A percentile compares a stretch with the other conserved stretches of the same genome.
Evolutionary conservation across 2,329 filamentous ascomycete genomes (phyloP).

Genomic region (Colletotrichum agaves): DNA sequence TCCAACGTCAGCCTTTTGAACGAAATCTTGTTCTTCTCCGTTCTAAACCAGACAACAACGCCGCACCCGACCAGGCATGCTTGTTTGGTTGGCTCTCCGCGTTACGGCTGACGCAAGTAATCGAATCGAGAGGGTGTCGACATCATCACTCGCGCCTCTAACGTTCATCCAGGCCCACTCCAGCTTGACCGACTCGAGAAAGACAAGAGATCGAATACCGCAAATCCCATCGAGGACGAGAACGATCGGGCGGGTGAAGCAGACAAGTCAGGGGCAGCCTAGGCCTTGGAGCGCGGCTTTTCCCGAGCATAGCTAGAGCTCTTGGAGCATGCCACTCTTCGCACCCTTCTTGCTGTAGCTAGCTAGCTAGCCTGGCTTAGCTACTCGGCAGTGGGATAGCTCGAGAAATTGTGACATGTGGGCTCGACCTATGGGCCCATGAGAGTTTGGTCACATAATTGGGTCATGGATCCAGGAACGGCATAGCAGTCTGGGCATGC

Average conservation of each 20-base stretch:
- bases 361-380: neutral
- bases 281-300: neutral
- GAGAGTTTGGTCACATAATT: neutral
- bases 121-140: constrained; percentile 25
- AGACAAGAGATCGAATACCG: neutral
- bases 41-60: neutral
- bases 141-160: constrained; percentile 36
- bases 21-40: neutral
- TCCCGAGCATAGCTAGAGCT: neutral
- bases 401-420: constrained; percentile 21
- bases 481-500: neutral
- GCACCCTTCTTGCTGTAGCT: too few relatives aligned
- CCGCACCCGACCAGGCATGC: neutral
- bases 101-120: neutral
- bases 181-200: constrained; percentile 21
- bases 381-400: neutral
- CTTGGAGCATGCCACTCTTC: too few relatives aligned
- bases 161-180: constrained; percentile 22
- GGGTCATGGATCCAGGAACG: neutral
- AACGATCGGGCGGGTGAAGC: constrained; percentile 6
- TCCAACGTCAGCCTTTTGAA: constrained; percentile 30
- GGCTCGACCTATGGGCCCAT: constrained; percentile 11
- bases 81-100: neutral
- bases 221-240: constrained; percentile 17
- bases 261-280: neutral